These are phyloP conservation scores for Coffea eugenioides DNA, from an alignment of 257 asterid genomes.

Conservation along the genomic window DNA sequence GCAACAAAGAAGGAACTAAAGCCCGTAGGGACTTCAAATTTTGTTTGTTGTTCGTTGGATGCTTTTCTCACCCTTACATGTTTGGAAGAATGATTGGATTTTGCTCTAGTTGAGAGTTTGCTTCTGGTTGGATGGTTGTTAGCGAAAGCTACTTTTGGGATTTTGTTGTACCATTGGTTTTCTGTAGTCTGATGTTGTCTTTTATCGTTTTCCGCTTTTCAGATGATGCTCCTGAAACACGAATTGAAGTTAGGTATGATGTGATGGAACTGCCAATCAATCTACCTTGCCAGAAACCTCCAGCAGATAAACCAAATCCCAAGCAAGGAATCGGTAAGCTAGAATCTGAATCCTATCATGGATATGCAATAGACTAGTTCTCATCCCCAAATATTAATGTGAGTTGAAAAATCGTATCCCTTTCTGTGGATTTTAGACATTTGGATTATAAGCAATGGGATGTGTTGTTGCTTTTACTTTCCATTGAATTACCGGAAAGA, in stretches of 20 bases:
- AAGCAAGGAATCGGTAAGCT: conserved; percentile 90
- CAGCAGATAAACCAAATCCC: conserved; percentile 92
- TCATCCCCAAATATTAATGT: not conserved
- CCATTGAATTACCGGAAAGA: not conserved
- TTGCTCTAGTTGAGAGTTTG: not conserved
- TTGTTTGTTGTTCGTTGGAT: not conserved
- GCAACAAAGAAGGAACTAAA: not conserved
- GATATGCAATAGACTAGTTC: not conserved
- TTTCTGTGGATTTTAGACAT: not conserved
- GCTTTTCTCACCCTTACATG: not conserved
- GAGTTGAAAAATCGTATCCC: not conserved
- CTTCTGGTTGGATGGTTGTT: not conserved
- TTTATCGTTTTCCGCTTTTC: conserved; percentile 15
- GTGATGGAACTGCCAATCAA: conserved; percentile 79
- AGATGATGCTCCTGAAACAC: conserved; percentile 68
- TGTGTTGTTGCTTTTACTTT: not conserved
- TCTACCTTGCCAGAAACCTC: conserved; percentile 88
- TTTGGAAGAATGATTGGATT: not conserved
- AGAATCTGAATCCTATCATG: conserved; percentile 12
- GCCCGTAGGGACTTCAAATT: conserved; percentile 1
- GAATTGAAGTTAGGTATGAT: conserved; percentile 72
- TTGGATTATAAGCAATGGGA: not conserved
- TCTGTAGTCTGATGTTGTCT: not conserved
- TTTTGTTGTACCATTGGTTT: not conserved
- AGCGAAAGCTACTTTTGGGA: not conserved